Evolutionary conservation across 305 asterid species (phyloP), one percentile per base, ranked within the genome.

Genomic region (Solanum hybrid): DNA sequence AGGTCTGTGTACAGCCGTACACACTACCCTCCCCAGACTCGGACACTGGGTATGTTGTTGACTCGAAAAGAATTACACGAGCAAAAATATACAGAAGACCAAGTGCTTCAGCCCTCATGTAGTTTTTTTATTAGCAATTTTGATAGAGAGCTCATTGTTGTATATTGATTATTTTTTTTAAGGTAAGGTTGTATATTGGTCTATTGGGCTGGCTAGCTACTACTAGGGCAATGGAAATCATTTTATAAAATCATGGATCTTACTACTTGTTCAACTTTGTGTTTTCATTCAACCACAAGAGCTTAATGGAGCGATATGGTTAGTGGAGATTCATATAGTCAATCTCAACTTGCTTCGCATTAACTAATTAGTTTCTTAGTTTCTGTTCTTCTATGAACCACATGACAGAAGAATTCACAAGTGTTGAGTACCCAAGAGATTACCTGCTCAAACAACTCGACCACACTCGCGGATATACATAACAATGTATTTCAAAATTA

Each of bases 111-210:
- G 10, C 72, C 39, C 36, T 51, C 22, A 6, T 51, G 76, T 51
- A 51, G 76, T 31, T 17, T 17, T 15, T 83, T 10, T 45, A 17
- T 82, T 51, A 29, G 87, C 87, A 83, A 84, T 84, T 84, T 84
- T 84, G 88, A 84, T 22, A 11, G 76, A 82, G 33, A 84, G 8
- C 87, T 83, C 27, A 84, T n/a, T 84, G 88, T 84, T 51, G 41
- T 51, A 84, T 84, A 20, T 84, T 84, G 76, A 51, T 37, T 84
- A 3, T 15, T 81, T 29, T 81, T 82, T 29, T 9, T 14, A 81
- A 29, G 17, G 88, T 31, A 70, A 84, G 12, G 41, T 84, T 84
- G 88, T 84, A 84, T 84, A 84, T 57, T 84, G 88, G 73, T 76
- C 38, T 76, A 9, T 76, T 76, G 38, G 39, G 33, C 38, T 51